Evolutionary conservation across 2,329 filamentous ascomycete species (phyloP), one percentile per base, ranked within the genome.

Genomic region (Amphichorda felina): DNA sequence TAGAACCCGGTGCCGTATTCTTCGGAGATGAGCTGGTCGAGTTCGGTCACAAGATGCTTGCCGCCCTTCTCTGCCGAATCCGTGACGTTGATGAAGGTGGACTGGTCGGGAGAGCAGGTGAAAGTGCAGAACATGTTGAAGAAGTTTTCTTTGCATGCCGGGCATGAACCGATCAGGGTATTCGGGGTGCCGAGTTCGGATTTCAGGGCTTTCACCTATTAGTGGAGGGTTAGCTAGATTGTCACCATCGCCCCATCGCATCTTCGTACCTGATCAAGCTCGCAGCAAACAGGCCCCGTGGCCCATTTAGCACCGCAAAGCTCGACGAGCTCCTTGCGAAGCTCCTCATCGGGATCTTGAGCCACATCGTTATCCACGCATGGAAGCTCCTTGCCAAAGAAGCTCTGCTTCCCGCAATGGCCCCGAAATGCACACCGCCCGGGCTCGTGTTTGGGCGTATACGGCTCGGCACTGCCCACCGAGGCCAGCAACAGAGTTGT

Each of bases 51-150:
- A n/a, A 86, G 57, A 2, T 53, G 55, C 45, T 75, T 75, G 26
- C 61, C 68, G 30, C 57, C 63, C 53, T 75, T 84, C 16, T 70
- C 57, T 42, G 74, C 71, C 0, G 79, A 82, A 36, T 78, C 61
- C 9, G 91, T 96, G 30, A 98, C 77, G 50, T 98, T 98, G 54
- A 98, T 68, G 52, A 98, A 98, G 0, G 94, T 66, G 0, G 87
- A 95, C 56, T 98, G 91, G 50, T 98, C 82, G 5, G 93, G 89
- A 4, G 91, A 98, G 64, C 93, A 98, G 3, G 88, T 96, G 53
- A 98, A 96, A 4, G 87, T 93, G 63, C 91, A 98, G 59, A 98
- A 98, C 30, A 93, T 69, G 63, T 98, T 94, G 68, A 85, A 96
- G 66, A 98, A 98, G 66, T 98, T 98, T 49, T 88, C 82, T 59